Evolutionary conservation across 305 asterid species (phyloP), one percentile per base, ranked within the genome.

Genomic region (Fraxinus dipetala): DNA sequence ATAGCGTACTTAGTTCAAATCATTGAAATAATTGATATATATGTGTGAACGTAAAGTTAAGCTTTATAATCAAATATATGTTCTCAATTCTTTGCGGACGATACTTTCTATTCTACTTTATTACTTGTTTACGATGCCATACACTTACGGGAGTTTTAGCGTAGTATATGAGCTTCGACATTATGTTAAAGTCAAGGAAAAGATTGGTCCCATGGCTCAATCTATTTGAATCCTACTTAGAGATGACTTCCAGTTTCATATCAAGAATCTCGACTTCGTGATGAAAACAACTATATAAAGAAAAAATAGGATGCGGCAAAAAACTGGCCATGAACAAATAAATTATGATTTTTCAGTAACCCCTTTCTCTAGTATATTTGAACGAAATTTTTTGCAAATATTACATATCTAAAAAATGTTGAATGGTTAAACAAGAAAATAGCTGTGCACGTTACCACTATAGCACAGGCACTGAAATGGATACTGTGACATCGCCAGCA

Each of bases 401-500:
- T 16, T 54, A 54, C 65, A 54, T 16, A 54, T 14, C 8, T 54
- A 54, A 54, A 54, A 54, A 54, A 54, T 54, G 24, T n/a, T 18
- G 65, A 54, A 54, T 54, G 20, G 26, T 5, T 61, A 61, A 61
- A 61, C 31, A 61, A 61, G 65, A n/a, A n/a, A 24, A n/a, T 26
- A 54, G 20, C 20, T 54, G 65, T 54, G 65, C 65, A 54, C 1
- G 31, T 75, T 77, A 77, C 77, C 70, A 76, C 89, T 91, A 94
- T 82, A 93, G 86, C 61, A 94, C 97, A 80, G 92, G 91, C 81
- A 92, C 97, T 0, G 99, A 95, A 78, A 95, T 90, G 16, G 98
- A 88, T 79, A 94, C 85, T 0, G 91, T 70, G 36, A 90, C 95
- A 76, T 95, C 99, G 65, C 89, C 88, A 43, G 76, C 91, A 86